Percentiles rank a stretch among this genome's conserved stretches.
phyloP scores from a whole-genome alignment of 169 alveolate species.

The Plasmodium relictum region DNA sequence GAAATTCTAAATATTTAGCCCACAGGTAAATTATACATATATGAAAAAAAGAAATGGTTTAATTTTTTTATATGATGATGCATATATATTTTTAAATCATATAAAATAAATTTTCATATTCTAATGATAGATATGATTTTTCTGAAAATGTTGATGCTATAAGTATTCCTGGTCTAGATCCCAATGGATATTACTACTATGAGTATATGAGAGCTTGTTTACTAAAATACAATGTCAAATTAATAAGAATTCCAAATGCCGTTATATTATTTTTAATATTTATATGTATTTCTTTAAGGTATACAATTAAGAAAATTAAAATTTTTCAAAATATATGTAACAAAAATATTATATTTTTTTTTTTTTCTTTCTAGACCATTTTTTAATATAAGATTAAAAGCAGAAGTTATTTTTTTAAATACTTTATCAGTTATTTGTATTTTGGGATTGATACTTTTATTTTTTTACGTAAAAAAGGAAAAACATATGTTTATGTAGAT shows the following conservation, averaged over 20 bases:
- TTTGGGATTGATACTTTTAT: constrained; percentile 71
- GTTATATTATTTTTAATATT: constrained; percentile 81
- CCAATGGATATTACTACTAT: constrained; percentile 86
- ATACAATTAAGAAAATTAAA: neutral
- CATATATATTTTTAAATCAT: neutral
- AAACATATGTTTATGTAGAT: constrained; percentile 3
- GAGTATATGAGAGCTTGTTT: constrained; percentile 89
- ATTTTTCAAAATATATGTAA: neutral
- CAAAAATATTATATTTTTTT: constrained; percentile 4
- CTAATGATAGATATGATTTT: constrained; percentile 85
- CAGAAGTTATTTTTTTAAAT: constrained; percentile 80
- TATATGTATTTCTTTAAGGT: constrained; percentile 81
- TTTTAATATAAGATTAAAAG: constrained; percentile 79
- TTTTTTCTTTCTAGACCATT: constrained; percentile 77
- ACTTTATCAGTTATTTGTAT: constrained; percentile 76
- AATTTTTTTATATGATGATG: too few species aligned
- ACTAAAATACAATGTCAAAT: constrained; percentile 81
- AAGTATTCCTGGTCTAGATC: constrained; percentile 85
- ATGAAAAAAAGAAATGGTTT: constrained; percentile 52
- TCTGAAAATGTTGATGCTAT: constrained; percentile 83
- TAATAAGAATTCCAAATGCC: constrained; percentile 84
- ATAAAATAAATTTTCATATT: constrained; percentile 55
- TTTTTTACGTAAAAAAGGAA: constrained; percentile 57
- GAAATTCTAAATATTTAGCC: constrained; percentile 75
- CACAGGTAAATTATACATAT: constrained; percentile 82